Base-by-base conservation (phyloP, 148 eudicot genomes). In the Tetragonia tetragonoides region DNA sequence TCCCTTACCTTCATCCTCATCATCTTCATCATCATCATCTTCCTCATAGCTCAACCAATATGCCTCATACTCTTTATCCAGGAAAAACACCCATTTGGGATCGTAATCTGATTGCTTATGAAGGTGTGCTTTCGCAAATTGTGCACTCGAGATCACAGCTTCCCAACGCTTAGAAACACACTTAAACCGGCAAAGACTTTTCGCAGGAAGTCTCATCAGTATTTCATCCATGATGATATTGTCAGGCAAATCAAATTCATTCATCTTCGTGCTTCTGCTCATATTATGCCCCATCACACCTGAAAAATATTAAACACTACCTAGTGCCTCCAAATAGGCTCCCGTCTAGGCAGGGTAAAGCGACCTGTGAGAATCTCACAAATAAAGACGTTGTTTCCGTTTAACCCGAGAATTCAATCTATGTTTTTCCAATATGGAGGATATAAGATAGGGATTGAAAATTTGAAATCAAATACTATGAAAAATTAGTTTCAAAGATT, bases 21-120 rank as follows among this genome's bases (percentile, higher is more conserved):
- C 37, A 63, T 63, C 68, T 34, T 38, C 68, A 65, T 34, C 15
- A 65, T 65, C 42, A 65, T 65, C 34, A 65, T 42, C 68, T 65
- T 65, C 68, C n/a, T n/a, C n/a, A 37, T 65, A 65, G 16, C 37
- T 37, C 14, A 65, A 42, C 68, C 34, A 65, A 10, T 6, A 65
- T 12, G 68, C 34, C 1, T 65, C 4, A 0, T 65, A 42, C 0
- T 37, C 2, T 0, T 65, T 0, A 12, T 66, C n/a, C n/a, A n/a
- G 44, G 46, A 66, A 66, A 46, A 66, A 65, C 0, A 65, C 40
- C 68, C 42, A 3, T 28, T 65, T 65, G 20, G 68, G 38, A 34
- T 65, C 12, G 37, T 42, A 10, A 34, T 38, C 8, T 7, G 15
- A 37, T 37, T 37, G 69, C n/a, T 65, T 14, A 7, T 34, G 5